Evolutionary conservation across 768 basidiomycete genomes (phyloP).

Genomic region (Agaricus blazei): DNA sequence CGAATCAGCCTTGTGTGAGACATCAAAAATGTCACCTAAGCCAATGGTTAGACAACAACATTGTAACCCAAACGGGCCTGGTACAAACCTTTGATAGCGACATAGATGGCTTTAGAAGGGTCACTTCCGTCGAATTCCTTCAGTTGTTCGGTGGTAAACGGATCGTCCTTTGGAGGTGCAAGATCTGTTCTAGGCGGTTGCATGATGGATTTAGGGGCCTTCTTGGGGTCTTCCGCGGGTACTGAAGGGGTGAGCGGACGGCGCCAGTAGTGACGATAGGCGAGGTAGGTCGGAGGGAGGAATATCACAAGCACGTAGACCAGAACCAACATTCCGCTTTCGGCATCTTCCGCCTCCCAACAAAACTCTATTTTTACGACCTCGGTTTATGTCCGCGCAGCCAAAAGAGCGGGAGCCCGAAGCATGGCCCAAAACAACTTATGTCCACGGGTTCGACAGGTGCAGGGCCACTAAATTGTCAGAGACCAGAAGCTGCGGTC

Average conservation of each 20-base stretch:
- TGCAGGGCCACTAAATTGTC: too few relatives aligned
- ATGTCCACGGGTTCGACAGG: too few relatives aligned
- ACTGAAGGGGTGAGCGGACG: slow-evolving; percentile 9
- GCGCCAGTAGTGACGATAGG: slow-evolving; percentile 14
- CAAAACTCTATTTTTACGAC: too few relatives aligned
- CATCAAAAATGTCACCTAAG: slow-evolving; percentile 86
- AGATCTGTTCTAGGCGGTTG: slow-evolving; percentile 58
- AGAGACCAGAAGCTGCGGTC: too few relatives aligned
- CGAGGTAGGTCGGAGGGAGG: slow-evolving; percentile 21
- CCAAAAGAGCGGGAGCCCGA: too few relatives aligned
- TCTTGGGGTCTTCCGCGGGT: slow-evolving; percentile 23
- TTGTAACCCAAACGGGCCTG: background rate
- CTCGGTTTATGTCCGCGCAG: too few relatives aligned
- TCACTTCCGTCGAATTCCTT: slow-evolving; percentile 68
- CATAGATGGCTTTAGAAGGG: slow-evolving; percentile 68
- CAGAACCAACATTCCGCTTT: slow-evolving; percentile 11
- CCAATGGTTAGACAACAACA: background rate
- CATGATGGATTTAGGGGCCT: slow-evolving; percentile 59
- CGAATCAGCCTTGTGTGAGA: slow-evolving; percentile 77
- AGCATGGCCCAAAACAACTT: too few relatives aligned
- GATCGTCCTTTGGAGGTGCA: slow-evolving; percentile 70
- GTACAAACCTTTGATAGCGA: slow-evolving; percentile 73
- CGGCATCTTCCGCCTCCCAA: slow-evolving; percentile 9
- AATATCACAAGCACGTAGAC: slow-evolving; percentile 21
- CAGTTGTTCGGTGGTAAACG: slow-evolving; percentile 67